Percentiles rank a stretch among this genome's conserved stretches.
These are phyloP conservation scores for Trichophyton verrucosum DNA, from an alignment of 2,329 filamentous ascomycete species.

Conservation along the genomic window DNA sequence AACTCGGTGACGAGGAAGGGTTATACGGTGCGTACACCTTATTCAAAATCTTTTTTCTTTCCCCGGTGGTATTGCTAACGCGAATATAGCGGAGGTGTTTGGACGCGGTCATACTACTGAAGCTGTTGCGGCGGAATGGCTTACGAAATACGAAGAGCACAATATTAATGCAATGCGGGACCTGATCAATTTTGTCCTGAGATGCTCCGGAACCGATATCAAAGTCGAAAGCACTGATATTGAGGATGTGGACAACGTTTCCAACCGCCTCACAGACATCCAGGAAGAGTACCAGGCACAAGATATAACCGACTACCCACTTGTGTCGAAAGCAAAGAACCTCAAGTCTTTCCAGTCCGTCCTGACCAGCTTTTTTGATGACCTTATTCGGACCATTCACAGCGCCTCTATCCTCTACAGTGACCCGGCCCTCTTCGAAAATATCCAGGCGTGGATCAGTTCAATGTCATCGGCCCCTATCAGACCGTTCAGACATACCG, in stretches of 20 bases:
- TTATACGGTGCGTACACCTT: conserved; percentile 41
- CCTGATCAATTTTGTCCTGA: conserved; percentile 50
- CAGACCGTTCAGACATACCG: conserved; percentile 86
- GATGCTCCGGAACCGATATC: conserved; percentile 65
- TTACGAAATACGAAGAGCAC: conserved; percentile 44
- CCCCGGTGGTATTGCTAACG: neutral
- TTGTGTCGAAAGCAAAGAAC: conserved; percentile 69
- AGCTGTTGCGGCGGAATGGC: conserved; percentile 46
- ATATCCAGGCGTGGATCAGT: conserved; percentile 77
- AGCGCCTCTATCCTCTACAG: conserved; percentile 71
- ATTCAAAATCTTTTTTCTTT: conserved; percentile 5
- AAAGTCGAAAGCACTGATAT: conserved; percentile 73
- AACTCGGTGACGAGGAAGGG: conserved; percentile 41
- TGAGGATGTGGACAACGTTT: conserved; percentile 75
- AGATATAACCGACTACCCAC: conserved; percentile 79
- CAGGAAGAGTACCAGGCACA: conserved; percentile 75
- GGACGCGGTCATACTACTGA: conserved; percentile 42
- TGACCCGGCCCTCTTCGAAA: conserved; percentile 67
- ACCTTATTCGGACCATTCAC: conserved; percentile 65
- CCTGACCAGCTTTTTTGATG: conserved; percentile 65
- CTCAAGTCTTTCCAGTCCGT: conserved; percentile 65
- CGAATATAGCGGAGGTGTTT: conserved; percentile 45
- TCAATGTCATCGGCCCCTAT: conserved; percentile 81
- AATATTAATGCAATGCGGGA: conserved; percentile 45
- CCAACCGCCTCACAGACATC: conserved; percentile 66